These are phyloP conservation scores for Monosporozyma servazzii DNA, from an alignment of 805 yeast genomes.

Conservation along the genomic window DNA sequence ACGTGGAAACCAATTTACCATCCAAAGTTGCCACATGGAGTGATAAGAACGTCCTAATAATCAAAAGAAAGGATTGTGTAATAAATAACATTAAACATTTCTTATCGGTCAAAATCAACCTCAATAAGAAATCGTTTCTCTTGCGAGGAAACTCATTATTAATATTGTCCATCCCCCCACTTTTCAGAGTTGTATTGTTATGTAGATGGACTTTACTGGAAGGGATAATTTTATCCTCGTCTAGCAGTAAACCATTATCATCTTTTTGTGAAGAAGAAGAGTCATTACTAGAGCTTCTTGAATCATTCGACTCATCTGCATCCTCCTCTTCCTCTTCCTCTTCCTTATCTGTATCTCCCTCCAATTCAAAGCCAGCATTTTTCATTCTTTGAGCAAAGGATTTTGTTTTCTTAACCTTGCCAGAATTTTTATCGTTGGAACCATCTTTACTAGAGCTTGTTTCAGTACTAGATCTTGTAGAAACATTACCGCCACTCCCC, in stretches of 20 bases:
- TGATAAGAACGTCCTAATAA: conserved; percentile 62
- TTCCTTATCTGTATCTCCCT: conserved; percentile 7
- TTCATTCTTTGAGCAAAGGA: conserved; percentile 5
- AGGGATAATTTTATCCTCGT: not conserved
- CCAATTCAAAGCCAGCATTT: conserved; percentile 7
- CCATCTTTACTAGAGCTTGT: conserved; percentile 7
- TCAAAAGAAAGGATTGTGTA: conserved; percentile 50
- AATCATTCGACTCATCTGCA: not conserved
- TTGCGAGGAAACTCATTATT: not conserved
- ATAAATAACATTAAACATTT: conserved; percentile 30
- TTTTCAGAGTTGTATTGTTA: not conserved
- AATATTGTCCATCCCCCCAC: not conserved
- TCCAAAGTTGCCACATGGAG: conserved; percentile 79
- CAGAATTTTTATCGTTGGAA: conserved; percentile 2
- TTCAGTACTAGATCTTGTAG: conserved; percentile 6
- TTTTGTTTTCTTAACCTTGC: not conserved
- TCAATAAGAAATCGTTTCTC: conserved; percentile 18
- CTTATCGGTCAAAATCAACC: conserved; percentile 20
- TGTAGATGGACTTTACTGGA: not conserved
- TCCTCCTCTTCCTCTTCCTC: conserved; percentile 6
- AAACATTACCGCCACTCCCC: conserved; percentile 9
- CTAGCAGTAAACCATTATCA: not conserved
- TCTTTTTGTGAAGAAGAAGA: not conserved
- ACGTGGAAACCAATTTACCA: conserved; percentile 73
- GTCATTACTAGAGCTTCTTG: not conserved